Percentiles rank a stretch among this genome's conserved stretches.
phyloP scores from a whole-genome alignment of 2,329 filamentous ascomycete species.

The Hymenoscyphus occultus region DNA sequence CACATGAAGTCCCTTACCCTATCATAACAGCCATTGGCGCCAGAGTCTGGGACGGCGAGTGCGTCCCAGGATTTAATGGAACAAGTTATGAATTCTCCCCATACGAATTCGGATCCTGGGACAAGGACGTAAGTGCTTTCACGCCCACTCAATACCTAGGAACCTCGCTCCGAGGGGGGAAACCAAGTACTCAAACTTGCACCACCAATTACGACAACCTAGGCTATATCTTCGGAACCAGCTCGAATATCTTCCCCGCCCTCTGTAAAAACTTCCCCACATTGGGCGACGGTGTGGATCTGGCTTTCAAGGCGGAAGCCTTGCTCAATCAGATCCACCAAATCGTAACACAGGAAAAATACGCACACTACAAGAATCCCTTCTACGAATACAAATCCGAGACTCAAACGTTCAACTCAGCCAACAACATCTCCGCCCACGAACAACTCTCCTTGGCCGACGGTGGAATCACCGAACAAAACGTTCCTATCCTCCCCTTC shows the following conservation, averaged over 20 bases:
- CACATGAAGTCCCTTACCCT: constrained; percentile 42
- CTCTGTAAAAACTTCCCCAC: constrained; percentile 19
- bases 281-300: constrained; percentile 17
- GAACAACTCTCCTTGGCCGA: constrained; percentile 42
- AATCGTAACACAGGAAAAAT: constrained; percentile 33
- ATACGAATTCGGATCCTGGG: constrained; percentile 64
- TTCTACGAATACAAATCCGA: constrained; percentile 47
- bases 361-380: constrained; percentile 58
- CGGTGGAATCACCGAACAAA: constrained; percentile 45
- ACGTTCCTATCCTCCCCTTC: constrained; percentile 48
- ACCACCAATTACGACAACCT: constrained; percentile 48
- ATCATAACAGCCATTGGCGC: constrained; percentile 44
- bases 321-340: constrained; percentile 36
- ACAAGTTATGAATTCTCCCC: constrained; percentile 65
- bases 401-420: constrained; percentile 37
- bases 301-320: constrained; percentile 29
- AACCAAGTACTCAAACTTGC: constrained; percentile 38
- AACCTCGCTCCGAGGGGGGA: constrained; percentile 53
- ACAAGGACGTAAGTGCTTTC: constrained; percentile 58
- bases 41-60: constrained; percentile 39
- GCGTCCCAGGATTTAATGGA: constrained; percentile 45
- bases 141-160: constrained; percentile 58
- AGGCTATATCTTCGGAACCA: constrained; percentile 46
- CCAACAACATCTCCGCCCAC: constrained; percentile 39
- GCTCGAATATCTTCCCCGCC: constrained; percentile 41